phyloP scores from a whole-genome alignment of 2,329 filamentous ascomycete genomes.

The Ceratocystiopsis minuta region DNA sequence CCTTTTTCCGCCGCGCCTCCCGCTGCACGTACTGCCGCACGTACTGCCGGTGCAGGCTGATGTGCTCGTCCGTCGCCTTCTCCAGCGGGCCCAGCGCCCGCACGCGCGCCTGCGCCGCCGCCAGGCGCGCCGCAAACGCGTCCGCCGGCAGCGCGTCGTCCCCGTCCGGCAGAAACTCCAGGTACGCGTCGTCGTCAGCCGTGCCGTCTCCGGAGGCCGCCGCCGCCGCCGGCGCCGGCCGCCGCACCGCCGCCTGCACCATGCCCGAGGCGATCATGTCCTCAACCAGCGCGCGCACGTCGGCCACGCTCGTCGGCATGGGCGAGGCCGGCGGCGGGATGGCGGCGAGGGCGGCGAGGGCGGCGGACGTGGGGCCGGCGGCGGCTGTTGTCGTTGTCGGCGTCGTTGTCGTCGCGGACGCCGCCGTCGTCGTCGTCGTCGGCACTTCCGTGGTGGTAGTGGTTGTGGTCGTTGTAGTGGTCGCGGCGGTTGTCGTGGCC shows the following conservation, averaged over 20 bases:
- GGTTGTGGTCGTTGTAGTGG: neutral
- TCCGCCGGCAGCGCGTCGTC: conserved; percentile 19
- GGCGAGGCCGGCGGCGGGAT: no score
- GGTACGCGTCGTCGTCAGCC: conserved; percentile 22
- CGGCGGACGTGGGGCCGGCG: no score
- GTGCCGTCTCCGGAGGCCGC: neutral
- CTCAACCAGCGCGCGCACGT: conserved; percentile 26
- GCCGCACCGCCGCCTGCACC: conserved; percentile 33
- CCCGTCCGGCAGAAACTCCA: conserved; percentile 29
- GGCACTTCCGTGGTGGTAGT: no score
- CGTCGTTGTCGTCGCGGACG: conserved; percentile 18
- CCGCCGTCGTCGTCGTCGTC: conserved; percentile 28
- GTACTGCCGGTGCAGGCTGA: conserved; percentile 39
- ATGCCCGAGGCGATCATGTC: conserved; percentile 38
- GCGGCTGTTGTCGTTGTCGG: no score
- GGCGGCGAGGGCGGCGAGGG: no score
- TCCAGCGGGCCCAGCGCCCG: conserved; percentile 28
- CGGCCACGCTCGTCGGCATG: conserved; percentile 1
- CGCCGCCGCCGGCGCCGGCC: conserved; percentile 4
- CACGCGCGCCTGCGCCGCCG: conserved; percentile 23
- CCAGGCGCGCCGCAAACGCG: conserved; percentile 29
- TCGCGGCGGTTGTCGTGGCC: neutral
- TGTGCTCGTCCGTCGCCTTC: conserved; percentile 32
- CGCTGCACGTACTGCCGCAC: conserved; percentile 26
- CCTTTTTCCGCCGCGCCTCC: conserved; percentile 19